phyloP scores from a whole-genome alignment of 2,329 filamentous ascomycete genomes.

The Ophiocordyceps camponoti-saundersi region DNA sequence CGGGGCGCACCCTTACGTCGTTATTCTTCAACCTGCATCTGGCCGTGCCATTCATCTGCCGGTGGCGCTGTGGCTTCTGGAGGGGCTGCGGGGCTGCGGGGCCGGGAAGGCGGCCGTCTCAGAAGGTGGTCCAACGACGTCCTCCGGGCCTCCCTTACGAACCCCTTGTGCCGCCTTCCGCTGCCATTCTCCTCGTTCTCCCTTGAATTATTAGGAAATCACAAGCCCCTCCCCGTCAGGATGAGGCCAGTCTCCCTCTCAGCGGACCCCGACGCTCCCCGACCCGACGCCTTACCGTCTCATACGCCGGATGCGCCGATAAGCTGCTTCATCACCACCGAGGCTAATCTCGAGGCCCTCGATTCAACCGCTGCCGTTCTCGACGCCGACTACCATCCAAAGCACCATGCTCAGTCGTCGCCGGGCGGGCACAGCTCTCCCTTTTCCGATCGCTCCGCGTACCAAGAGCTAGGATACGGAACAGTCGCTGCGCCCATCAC shows the following conservation, averaged over 20 bases:
- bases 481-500: conserved; percentile 11
- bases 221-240: neutral
- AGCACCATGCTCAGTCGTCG: conserved; percentile 8
- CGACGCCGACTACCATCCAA: conserved; percentile 2
- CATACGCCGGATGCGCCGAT: conserved; percentile 9
- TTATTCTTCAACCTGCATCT: neutral
- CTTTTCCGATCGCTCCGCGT: neutral
- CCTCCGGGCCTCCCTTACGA: neutral
- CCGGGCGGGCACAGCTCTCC: conserved; percentile 2
- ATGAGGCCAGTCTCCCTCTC: conserved; percentile 6
- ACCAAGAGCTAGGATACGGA: conserved; percentile 4
- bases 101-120: neutral
- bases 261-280: conserved; percentile 2
- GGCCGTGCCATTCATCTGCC: neutral
- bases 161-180: neutral
- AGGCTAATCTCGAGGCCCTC: conserved; percentile 14
- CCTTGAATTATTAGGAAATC: neutral
- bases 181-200: neutral
- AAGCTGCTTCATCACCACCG: conserved; percentile 18
- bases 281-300: conserved; percentile 3
- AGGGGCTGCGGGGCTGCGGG: too few species aligned
- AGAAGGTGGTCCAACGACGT: neutral
- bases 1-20: neutral
- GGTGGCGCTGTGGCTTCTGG: neutral
- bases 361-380: conserved; percentile 7